These are phyloP conservation scores for Chlamydomonas reinhardtii DNA, from an alignment of 163 green algal species.

Conservation along the genomic window DNA sequence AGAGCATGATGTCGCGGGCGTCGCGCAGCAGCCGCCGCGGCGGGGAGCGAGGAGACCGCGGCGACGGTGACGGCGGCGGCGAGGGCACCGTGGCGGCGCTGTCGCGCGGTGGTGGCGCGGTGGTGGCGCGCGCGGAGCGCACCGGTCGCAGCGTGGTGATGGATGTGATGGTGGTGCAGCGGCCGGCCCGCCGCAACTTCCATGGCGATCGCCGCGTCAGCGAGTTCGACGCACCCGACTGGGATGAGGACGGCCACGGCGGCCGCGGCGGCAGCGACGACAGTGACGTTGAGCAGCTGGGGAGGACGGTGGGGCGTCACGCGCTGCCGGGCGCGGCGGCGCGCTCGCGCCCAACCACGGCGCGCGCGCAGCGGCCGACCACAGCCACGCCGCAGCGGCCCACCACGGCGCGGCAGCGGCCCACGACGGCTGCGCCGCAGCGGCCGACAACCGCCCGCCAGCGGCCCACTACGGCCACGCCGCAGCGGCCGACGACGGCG, in stretches of 20 bases:
- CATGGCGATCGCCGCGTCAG: neutral
- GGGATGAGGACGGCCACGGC: neutral
- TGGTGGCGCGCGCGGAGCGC: no score
- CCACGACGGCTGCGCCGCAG: neutral
- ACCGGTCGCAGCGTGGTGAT: slow-evolving; percentile 21
- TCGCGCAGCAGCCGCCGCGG: neutral
- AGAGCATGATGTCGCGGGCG: neutral
- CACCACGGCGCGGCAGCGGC: neutral
- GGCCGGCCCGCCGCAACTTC: neutral
- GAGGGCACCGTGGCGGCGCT: slow-evolving; percentile 14
- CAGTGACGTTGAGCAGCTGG: neutral
- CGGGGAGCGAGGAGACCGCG: neutral
- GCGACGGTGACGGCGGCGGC: neutral
- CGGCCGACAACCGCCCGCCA: slow-evolving; percentile 2
- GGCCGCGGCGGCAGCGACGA: neutral
- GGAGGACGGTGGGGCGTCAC: neutral
- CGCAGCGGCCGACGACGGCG: neutral
- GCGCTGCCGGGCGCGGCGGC: neutral
- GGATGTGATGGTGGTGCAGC: slow-evolving; percentile 43
- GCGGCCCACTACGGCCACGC: slow-evolving; percentile 4
- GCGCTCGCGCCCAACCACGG: neutral
- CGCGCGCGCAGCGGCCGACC: neutral
- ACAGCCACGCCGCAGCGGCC: neutral
- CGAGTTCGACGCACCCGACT: neutral
- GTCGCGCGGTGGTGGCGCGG: neutral